Base-by-base conservation (phyloP, 1,284 basidiomycete species). In the Malassezia equina region DNA sequence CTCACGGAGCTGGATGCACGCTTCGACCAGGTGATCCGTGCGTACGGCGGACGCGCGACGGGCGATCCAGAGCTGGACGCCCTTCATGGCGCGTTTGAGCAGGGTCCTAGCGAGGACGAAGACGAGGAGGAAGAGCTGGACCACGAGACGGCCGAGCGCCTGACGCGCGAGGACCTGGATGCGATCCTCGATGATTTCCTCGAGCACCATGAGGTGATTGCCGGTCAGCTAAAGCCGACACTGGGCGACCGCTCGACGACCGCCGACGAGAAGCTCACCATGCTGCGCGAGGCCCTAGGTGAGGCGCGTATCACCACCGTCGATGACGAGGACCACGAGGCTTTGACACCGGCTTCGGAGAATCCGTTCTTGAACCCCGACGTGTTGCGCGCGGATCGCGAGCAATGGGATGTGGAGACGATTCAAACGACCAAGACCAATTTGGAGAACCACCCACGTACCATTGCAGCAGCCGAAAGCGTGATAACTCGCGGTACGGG, bases 121-220 rank as follows among this genome's bases (percentile, higher is more conserved):
- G 81, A 83, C 60, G 84, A 86, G 43, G 82, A 81, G 66, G 80
- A 79, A 31, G 77, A 75, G 40, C 79, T 81, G 54, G 77, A 86
- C 58, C 78, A 78, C 51, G 82, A 82, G 63, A 78, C 88, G 33
- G 87, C 86, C 4, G 80, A 81, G 57, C 78, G 83, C 47, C 79
- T 85, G 34, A 81, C 81, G 13, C 77, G 78, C 83, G 85, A 86
- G 62, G 93, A 96, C 76, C 93, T 96, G 73, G 84, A 88, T 47
- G 78, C 80, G 0, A 89, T 96, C 80, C 84, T 98, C 80, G 84
- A 93, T 75, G 89, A 95, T 67, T 98, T 98, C 75, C 78, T 98
- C 55, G 84, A 86, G 49, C 86, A 88, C 65, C 95, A 88, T 70
- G 93, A 98, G 73, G 78, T 88, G n/a, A 88, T 90, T 21, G 86